phyloP scores from a whole-genome alignment of 1,284 basidiomycete genomes.

The Fistulina hepatica region DNA sequence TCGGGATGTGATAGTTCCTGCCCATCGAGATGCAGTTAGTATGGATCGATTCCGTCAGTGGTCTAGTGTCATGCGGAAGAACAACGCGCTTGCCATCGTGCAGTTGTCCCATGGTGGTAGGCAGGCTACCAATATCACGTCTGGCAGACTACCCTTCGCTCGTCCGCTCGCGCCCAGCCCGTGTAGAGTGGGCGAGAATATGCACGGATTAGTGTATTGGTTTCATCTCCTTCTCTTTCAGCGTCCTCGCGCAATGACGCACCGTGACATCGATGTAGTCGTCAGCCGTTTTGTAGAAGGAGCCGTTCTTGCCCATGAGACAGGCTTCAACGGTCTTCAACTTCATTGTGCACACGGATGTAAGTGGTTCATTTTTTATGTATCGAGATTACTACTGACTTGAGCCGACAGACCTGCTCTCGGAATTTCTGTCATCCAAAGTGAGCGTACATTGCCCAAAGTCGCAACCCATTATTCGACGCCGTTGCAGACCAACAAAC shows the following conservation, averaged over 20 bases:
- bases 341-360: constrained; percentile 87
- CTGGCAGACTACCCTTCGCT: constrained; percentile 50
- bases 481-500: constrained; percentile 49
- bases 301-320: constrained; percentile 51
- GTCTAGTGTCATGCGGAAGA: constrained; percentile 36
- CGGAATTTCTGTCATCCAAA: constrained; percentile 76
- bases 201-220: constrained; percentile 26
- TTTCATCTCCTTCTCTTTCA: constrained; percentile 51
- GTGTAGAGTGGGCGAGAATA: constrained; percentile 37
- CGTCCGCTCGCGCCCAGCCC: constrained; percentile 69
- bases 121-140: constrained; percentile 68
- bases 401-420: constrained; percentile 56
- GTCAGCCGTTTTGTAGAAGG: constrained; percentile 62
- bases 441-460: constrained; percentile 26
- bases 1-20: constrained; percentile 65
- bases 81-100: constrained; percentile 47
- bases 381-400: constrained; percentile 3
- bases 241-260: constrained; percentile 50
- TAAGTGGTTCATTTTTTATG: constrained; percentile 26
- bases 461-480: constrained; percentile 3
- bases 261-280: constrained; percentile 49
- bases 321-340: constrained; percentile 86
- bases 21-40: constrained; percentile 28
- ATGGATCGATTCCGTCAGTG: constrained; percentile 43
- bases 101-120: constrained; percentile 84